Evolutionary conservation across 202 grass and related monocot species (phyloP).

Genomic region (Musa balbisiana): DNA sequence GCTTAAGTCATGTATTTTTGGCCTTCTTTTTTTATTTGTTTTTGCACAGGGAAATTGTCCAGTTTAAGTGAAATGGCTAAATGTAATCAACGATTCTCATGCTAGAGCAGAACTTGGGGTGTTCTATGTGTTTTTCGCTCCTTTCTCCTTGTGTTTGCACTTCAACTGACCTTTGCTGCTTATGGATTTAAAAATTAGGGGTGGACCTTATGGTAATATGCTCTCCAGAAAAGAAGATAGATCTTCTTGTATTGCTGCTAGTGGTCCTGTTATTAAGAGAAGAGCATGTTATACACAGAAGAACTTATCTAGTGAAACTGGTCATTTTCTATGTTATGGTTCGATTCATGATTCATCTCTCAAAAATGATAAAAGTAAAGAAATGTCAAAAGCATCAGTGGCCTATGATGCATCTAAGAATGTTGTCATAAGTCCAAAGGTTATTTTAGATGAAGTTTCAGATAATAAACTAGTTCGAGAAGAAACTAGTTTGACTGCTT

Average conservation of each 20-base stretch:
- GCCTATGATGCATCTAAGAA: not conserved
- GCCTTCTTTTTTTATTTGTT: not conserved
- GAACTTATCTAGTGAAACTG: not conserved
- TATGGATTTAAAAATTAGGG: conserved; percentile 18
- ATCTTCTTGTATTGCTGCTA: conserved; percentile 22
- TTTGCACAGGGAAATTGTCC: not conserved
- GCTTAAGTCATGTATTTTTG: not conserved
- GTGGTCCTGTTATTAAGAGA: not conserved
- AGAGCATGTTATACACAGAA: conserved; percentile 19
- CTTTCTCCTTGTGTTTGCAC: conserved; percentile 35
- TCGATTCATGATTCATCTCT: conserved; percentile 1
- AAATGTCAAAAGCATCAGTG: not conserved
- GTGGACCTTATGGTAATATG: conserved; percentile 6
- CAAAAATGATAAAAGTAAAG: conserved; percentile 12
- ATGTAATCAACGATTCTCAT: conserved; percentile 9
- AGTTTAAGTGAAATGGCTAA: conserved; percentile 13
- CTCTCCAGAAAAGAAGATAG: conserved; percentile 32
- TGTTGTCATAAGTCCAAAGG: not conserved
- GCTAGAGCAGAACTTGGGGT: conserved; percentile 13
- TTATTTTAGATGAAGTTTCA: not conserved
- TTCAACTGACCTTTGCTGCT: conserved; percentile 9
- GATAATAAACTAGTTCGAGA: not conserved
- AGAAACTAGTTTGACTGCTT: not conserved
- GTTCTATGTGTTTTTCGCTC: conserved; percentile 37
- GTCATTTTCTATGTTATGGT: conserved; percentile 1